These are phyloP conservation scores for Termitomyces heimii DNA, from an alignment of 768 basidiomycete genomes.

Conservation along the genomic window DNA sequence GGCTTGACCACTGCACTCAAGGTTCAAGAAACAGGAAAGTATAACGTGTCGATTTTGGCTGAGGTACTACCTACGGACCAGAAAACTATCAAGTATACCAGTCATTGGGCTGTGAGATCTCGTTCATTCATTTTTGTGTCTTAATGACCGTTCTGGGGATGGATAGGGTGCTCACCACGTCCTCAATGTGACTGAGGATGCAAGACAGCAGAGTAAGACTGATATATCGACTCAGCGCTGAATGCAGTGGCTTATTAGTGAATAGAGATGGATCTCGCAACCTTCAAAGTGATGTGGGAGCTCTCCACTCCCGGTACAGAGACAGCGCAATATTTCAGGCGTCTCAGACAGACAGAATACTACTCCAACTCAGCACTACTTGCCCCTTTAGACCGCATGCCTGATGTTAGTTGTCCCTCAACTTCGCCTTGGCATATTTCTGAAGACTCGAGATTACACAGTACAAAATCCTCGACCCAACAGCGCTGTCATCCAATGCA, in stretches of 20 bases:
- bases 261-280: constrained; percentile 62
- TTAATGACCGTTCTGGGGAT: neutral
- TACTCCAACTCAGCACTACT: constrained; percentile 34
- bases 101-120: constrained; percentile 69
- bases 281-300: constrained; percentile 72
- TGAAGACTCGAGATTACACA: constrained; percentile 10
- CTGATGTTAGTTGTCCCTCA: constrained; percentile 35
- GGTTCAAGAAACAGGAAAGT: constrained; percentile 56
- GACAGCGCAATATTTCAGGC: constrained; percentile 58
- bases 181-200: constrained; percentile 45
- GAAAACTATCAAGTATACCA: constrained; percentile 71
- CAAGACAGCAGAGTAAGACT: constrained; percentile 46
- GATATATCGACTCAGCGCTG: too few relatives aligned
- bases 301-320: constrained; percentile 54
- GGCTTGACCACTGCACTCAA: constrained; percentile 73
- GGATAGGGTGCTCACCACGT: constrained; percentile 80
- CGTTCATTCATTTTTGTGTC: neutral
- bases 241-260: neutral
- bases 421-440: neutral
- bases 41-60: constrained; percentile 64
- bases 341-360: constrained; percentile 59
- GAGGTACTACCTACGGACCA: constrained; percentile 69
- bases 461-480: constrained; percentile 30
- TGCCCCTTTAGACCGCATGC: constrained; percentile 46
- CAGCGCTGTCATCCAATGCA: constrained; percentile 28